phyloP scores from a whole-genome alignment of 2,329 filamentous ascomycete species.

The Trichoderma lentiforme region DNA sequence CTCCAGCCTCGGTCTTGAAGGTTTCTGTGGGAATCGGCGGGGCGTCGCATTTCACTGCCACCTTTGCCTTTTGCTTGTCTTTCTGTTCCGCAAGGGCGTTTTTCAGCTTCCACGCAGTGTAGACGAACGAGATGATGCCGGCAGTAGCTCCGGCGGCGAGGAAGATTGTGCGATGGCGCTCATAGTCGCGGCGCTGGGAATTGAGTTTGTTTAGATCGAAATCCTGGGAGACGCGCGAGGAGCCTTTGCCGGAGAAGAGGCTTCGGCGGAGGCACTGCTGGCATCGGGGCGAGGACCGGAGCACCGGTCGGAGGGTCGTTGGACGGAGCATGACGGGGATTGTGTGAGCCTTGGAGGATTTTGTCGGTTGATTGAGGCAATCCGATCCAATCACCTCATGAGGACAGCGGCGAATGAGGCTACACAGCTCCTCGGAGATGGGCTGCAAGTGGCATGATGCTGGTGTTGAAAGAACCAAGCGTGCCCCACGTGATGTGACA shows the following conservation, averaged over 20 bases:
- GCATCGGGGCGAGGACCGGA: slow-evolving; percentile 23
- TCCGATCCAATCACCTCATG: neutral
- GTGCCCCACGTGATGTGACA: slow-evolving; percentile 21
- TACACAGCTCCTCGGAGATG: neutral
- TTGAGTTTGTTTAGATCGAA: slow-evolving; percentile 50
- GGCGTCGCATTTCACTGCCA: slow-evolving; percentile 42
- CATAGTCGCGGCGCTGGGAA: slow-evolving; percentile 46
- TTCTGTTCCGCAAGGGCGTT: slow-evolving; percentile 34
- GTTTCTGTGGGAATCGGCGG: slow-evolving; percentile 40
- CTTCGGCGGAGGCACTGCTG: slow-evolving; percentile 24
- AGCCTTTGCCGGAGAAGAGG: slow-evolving; percentile 29
- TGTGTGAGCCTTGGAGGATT: neutral
- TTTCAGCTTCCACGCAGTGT: slow-evolving; percentile 52
- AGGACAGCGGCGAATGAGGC: neutral
- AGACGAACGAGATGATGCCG: slow-evolving; percentile 48
- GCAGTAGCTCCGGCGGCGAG: slow-evolving; percentile 49
- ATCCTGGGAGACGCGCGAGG: slow-evolving; percentile 42
- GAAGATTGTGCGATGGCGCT: slow-evolving; percentile 50
- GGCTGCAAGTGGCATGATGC: slow-evolving; percentile 4
- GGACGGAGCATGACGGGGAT: slow-evolving; percentile 30
- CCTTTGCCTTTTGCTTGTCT: slow-evolving; percentile 32
- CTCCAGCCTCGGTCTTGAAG: slow-evolving; percentile 48
- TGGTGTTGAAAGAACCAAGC: neutral
- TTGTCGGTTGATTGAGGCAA: neutral
- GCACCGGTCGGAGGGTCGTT: slow-evolving; percentile 23